Percentiles rank a stretch among this genome's conserved stretches.
Evolutionary conservation across 257 asterid species (phyloP).

Genomic region (Dorcoceras hygrometricum): DNA sequence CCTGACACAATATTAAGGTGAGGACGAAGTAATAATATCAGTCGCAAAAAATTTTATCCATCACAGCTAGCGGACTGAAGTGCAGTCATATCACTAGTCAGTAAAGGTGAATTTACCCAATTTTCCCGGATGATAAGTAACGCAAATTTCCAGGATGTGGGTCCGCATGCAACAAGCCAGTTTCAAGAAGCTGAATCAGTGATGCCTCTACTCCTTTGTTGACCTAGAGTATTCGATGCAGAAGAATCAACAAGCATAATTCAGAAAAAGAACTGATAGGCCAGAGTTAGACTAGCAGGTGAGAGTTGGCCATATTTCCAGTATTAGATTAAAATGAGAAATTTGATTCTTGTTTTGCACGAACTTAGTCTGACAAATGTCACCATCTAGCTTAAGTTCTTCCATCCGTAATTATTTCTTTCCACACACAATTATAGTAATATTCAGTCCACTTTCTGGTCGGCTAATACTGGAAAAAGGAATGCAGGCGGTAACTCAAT

Average conservation of each 20-base stretch:
- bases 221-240: constrained; percentile 47
- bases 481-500: background rate
- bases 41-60: constrained; percentile 18
- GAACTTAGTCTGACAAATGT: constrained; percentile 5
- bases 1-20: constrained; percentile 36
- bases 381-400: background rate
- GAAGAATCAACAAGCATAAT: constrained; percentile 23
- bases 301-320: background rate
- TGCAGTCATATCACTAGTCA: constrained; percentile 18
- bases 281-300: constrained; percentile 14
- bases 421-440: background rate
- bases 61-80: constrained; percentile 12
- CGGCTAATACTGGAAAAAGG: background rate
- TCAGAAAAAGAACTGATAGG: constrained; percentile 13
- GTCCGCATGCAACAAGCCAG: constrained; percentile 95
- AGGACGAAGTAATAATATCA: constrained; percentile 18
- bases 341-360: constrained; percentile 4
- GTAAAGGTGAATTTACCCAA: constrained; percentile 58
- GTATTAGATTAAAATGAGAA: constrained; percentile 4
- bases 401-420: background rate
- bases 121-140: constrained; percentile 61
- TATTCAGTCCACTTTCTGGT: background rate
- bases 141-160: constrained; percentile 98
- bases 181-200: constrained; percentile 87
- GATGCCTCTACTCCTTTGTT: constrained; percentile 95